Conservation (phyloP, 768 basidiomycete genomes). For the Clathrus columnatus region DNA sequence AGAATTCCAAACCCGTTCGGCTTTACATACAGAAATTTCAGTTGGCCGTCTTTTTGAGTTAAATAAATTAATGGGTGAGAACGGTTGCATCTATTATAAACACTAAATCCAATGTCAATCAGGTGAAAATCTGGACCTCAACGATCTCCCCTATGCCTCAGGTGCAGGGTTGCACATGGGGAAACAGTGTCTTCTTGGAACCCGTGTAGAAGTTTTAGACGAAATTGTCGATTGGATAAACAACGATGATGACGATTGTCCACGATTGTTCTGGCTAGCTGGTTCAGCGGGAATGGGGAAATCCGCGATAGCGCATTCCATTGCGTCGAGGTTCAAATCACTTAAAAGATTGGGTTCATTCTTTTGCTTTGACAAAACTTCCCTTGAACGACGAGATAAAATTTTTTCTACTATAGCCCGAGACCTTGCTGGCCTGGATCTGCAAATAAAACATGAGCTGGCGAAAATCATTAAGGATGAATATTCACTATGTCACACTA, state of each 20-base stretch:
- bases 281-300: conserved; percentile 31
- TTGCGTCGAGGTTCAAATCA: conserved; percentile 19
- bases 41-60: too few species aligned
- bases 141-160: neutral
- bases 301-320: conserved; percentile 27
- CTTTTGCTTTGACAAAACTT: conserved; percentile 24
- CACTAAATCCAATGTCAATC: too few species aligned
- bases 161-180: neutral
- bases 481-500: conserved; percentile 7
- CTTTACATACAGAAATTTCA: too few species aligned
- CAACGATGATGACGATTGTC: neutral
- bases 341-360: conserved; percentile 23
- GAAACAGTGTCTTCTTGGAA: neutral
- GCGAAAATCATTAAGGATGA: neutral
- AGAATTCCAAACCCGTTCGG: too few species aligned
- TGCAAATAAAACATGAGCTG: neutral
- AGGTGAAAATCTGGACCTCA: neutral
- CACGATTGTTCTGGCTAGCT: conserved; percentile 21
- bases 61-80: too few species aligned
- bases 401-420: conserved; percentile 26
- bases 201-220: neutral
- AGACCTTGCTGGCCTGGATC: conserved; percentile 20
- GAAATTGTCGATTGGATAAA: conserved; percentile 19
- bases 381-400: conserved; percentile 15
- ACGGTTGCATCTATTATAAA: too few species aligned